A percentile compares a stretch with the other conserved stretches of the same genome.
These are phyloP conservation scores for Pseudocercospora eumusae DNA, from an alignment of 2,329 filamentous ascomycete genomes.

Conservation along the genomic window DNA sequence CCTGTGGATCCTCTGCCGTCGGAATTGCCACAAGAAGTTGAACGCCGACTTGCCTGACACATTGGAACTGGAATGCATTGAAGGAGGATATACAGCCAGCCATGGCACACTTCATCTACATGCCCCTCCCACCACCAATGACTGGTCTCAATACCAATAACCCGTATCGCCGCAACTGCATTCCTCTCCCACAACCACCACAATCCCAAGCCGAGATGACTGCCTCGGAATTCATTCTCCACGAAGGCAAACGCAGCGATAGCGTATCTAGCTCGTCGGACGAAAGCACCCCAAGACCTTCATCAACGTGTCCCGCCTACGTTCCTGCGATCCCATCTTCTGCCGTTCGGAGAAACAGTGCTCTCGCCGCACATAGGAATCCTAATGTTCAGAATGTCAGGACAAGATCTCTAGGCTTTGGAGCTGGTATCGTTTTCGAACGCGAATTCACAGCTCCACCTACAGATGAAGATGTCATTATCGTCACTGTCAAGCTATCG, in stretches of 20 bases:
- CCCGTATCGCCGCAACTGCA: not conserved
- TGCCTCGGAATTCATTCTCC: slow-evolving; percentile 12
- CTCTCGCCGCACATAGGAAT: slow-evolving; percentile 20
- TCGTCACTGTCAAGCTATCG: slow-evolving; percentile 32
- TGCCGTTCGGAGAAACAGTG: slow-evolving; percentile 16
- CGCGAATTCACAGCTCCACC: slow-evolving; percentile 20
- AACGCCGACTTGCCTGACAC: not conserved
- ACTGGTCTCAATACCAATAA: not conserved
- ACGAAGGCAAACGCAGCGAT: slow-evolving; percentile 5
- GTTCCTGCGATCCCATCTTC: slow-evolving; percentile 4
- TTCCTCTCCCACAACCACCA: slow-evolving; percentile 36
- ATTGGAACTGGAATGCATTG: not conserved
- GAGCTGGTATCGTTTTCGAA: slow-evolving; percentile 29
- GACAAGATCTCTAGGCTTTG: slow-evolving; percentile 20
- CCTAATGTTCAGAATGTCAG: slow-evolving; percentile 13
- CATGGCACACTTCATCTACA: slow-evolving; percentile 12
- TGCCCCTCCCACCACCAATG: not conserved
- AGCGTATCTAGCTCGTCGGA: slow-evolving; percentile 5
- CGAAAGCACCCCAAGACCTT: slow-evolving; percentile 6
- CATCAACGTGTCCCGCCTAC: slow-evolving; percentile 13
- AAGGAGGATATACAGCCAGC: slow-evolving; percentile 1
- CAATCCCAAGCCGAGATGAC: slow-evolving; percentile 41
- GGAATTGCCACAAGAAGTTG: not conserved
- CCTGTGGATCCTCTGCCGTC: slow-evolving; percentile 3
- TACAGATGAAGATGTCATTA: slow-evolving; percentile 35